Base-by-base conservation (phyloP, 805 yeast genomes). In the Ogataea populi-albae region DNA sequence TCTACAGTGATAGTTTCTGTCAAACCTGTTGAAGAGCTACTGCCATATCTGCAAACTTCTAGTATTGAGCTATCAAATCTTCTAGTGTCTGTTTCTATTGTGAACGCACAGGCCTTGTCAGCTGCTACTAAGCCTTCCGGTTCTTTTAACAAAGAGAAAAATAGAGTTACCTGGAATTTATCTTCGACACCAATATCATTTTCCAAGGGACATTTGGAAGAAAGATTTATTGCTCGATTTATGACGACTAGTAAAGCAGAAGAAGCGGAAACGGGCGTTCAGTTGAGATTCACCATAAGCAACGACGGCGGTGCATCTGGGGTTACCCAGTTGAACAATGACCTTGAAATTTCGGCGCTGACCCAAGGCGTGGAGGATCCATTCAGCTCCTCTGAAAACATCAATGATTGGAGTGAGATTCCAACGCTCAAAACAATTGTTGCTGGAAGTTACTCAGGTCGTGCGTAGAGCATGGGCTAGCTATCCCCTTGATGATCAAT, bases 51-150 rank as follows among this genome's bases (percentile, higher is more conserved):
- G 24, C 26, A 39, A 4, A 59, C 63, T 17, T 62, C 63, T 14
- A 53, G 61, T 12, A 56, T 76, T 10, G 58, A 55, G 41, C 69
- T 86, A 30, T 66, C 79, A n/a, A 78, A 82, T 47, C 61, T 83
- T 34, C 67, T 73, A 24, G 69, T 84, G 5, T 70, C 81, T 6
- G 86, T 79, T 4, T 71, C 83, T 3, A 66, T 82, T 35, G 65
- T 70, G 12, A 83, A 81, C 23, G 81, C 84, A 8, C 71, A 76
- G 12, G 72, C 82, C 3, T 65, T 79, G 2, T 69, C 81, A 15
- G 97, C 96, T 1, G 79, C 88, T 43, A 83, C 95, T 3, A 86
- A 85, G 57, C 98, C 98, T 4, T 80, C 84, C 37, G 98, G 97
- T 38, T 77, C 94, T 1, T 91, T 88, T 69, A 86, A 82, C 61